phyloP scores from a whole-genome alignment of 345 rosid species.

The Eucalyptus brandiana region DNA sequence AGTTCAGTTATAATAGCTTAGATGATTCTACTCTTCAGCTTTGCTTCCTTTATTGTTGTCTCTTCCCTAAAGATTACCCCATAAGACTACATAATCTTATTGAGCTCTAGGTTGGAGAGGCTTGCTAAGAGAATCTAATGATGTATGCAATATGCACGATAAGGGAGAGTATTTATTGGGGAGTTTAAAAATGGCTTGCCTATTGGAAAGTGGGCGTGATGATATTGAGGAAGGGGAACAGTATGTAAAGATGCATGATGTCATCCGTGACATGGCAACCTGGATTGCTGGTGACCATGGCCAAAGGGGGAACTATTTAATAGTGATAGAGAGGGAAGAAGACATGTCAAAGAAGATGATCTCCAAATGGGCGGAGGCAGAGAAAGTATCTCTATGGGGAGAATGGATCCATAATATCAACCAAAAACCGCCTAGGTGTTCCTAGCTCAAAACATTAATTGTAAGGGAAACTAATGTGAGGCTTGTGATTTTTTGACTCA shows the following conservation, averaged over 20 bases:
- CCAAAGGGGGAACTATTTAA: background rate
- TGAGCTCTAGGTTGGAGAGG: constrained; percentile 10
- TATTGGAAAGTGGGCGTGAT: background rate
- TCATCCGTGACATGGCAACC: background rate
- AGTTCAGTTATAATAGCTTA: constrained; percentile 5
- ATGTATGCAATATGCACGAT: background rate
- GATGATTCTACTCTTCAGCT: background rate
- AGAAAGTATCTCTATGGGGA: background rate
- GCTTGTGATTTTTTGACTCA: background rate
- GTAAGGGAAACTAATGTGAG: background rate
- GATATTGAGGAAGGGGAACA: background rate
- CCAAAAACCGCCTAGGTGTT: background rate
- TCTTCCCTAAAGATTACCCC: background rate
- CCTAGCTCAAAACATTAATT: background rate
- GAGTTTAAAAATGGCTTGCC: background rate
- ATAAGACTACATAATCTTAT: background rate
- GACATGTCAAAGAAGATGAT: background rate
- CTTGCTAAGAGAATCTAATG: background rate
- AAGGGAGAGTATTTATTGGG: background rate
- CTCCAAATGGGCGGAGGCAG: background rate
- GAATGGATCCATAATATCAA: background rate
- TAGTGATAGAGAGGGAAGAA: background rate
- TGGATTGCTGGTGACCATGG: background rate
- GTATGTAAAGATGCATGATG: background rate
- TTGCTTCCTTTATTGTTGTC: constrained; percentile 1